phyloP scores from a whole-genome alignment of 768 basidiomycete genomes.

The Tulasnella sp. region DNA sequence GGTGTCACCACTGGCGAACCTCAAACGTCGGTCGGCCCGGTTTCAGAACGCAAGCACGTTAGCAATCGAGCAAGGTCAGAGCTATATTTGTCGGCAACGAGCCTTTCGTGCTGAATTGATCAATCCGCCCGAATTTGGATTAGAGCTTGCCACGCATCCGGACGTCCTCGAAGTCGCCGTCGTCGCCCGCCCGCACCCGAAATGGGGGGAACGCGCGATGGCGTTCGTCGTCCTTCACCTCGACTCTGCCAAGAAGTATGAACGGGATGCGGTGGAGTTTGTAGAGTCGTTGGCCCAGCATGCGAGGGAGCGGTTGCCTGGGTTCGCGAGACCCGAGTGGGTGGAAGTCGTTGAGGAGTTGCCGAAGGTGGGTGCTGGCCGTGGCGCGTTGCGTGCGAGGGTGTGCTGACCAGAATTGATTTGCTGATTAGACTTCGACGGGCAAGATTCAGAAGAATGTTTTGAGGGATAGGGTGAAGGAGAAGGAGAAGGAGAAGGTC shows the following conservation, averaged over 20 bases:
- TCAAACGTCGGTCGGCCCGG: too few relatives aligned
- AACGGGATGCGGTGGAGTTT: constrained; percentile 50
- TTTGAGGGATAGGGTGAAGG: constrained; percentile 38
- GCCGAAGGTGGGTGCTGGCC: constrained; percentile 41
- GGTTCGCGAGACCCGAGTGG: constrained; percentile 87
- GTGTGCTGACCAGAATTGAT: neutral
- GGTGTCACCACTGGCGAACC: too few relatives aligned
- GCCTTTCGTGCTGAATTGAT: neutral
- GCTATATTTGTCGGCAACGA: neutral
- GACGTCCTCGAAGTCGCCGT: constrained; percentile 77
- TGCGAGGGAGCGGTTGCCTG: constrained; percentile 51
- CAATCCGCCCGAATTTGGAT: neutral
- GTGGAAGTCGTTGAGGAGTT: constrained; percentile 63
- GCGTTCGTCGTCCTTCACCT: constrained; percentile 67
- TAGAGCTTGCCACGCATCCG: constrained; percentile 68
- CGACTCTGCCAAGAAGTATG: constrained; percentile 37
- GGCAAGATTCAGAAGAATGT: constrained; percentile 76
- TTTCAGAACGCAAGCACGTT: constrained; percentile 70
- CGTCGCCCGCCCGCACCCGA: constrained; percentile 57
- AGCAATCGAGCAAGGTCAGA: constrained; percentile 74
- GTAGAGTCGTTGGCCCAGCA: constrained; percentile 51
- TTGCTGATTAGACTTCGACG: constrained; percentile 52
- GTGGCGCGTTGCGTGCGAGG: too few relatives aligned
- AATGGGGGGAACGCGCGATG: constrained; percentile 86
- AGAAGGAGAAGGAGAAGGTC: neutral